These are phyloP conservation scores for Crinitomyces ghanaensis DNA, from an alignment of 805 yeast genomes.

Conservation along the genomic window DNA sequence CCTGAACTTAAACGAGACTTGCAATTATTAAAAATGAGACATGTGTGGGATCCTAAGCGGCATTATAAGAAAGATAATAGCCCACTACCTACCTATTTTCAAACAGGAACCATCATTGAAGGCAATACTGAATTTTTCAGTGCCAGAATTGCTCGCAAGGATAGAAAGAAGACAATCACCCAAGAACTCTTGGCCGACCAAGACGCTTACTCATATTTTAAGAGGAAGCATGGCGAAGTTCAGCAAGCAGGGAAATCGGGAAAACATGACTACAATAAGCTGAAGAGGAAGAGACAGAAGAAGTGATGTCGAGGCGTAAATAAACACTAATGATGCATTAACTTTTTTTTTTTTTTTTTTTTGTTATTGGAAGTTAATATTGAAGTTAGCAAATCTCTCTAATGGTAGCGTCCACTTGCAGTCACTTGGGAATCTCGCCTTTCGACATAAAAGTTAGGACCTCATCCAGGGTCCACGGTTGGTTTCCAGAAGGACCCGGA, in stretches of 20 bases:
- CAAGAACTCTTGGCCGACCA: constrained; percentile 73
- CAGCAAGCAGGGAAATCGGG: constrained; percentile 57
- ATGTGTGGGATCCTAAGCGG: constrained; percentile 88
- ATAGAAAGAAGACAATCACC: constrained; percentile 67
- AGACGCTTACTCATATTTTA: constrained; percentile 63
- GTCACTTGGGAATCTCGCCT: constrained; percentile 10
- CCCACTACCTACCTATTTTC: constrained; percentile 63
- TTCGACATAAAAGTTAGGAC: constrained; percentile 11
- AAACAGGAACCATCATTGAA: constrained; percentile 79
- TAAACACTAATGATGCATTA: constrained; percentile 1
- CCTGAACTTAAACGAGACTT: constrained; percentile 66
- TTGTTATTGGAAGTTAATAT: background rate
- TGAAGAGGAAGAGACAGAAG: constrained; percentile 51
- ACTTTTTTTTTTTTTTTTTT: background rate
- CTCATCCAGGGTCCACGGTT: constrained; percentile 12
- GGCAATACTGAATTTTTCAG: constrained; percentile 71
- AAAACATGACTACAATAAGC: constrained; percentile 51
- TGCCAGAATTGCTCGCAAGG: constrained; percentile 51
- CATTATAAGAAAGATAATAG: constrained; percentile 82
- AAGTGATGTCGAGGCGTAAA: too few species aligned
- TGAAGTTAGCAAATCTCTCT: background rate
- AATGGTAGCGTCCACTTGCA: too few species aligned
- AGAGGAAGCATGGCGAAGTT: constrained; percentile 71
- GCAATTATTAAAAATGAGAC: constrained; percentile 68
- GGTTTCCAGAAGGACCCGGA: background rate